Percentiles rank a stretch among this genome's conserved stretches.
Conservation (phyloP, 495 filamentous ascomycete genomes). For the Pyronema domesticum region DNA sequence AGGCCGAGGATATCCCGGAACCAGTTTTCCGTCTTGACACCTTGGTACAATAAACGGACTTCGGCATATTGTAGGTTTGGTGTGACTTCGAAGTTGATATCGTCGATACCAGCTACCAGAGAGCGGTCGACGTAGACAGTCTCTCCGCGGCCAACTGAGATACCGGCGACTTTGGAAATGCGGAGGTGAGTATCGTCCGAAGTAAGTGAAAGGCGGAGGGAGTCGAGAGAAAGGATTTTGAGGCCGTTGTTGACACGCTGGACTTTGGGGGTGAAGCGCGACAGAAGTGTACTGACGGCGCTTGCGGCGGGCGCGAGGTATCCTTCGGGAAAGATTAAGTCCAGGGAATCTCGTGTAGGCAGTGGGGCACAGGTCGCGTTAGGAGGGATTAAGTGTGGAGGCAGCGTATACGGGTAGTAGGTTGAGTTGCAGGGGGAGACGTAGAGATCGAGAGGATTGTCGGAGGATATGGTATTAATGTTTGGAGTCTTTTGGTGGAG, state of each 20-base stretch:
- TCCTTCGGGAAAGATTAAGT: conserved; percentile 72
- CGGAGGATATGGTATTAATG: conserved; percentile 24
- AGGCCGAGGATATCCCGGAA: too few relatives aligned
- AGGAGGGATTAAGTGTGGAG: conserved; percentile 48
- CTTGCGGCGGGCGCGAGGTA: conserved; percentile 28
- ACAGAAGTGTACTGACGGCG: not conserved
- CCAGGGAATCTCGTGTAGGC: conserved; percentile 42
- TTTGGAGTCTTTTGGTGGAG: conserved; percentile 51
- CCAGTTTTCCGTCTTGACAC: too few relatives aligned
- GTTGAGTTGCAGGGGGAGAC: conserved; percentile 49
- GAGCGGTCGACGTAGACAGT: conserved; percentile 66
- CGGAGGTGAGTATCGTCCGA: conserved; percentile 24
- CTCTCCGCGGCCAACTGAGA: conserved; percentile 75
- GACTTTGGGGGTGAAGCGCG: not conserved
- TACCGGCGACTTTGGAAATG: conserved; percentile 59
- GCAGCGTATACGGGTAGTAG: conserved; percentile 85
- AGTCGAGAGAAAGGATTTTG: not conserved
- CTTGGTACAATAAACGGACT: too few relatives aligned
- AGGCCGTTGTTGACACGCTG: conserved; percentile 3
- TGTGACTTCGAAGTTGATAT: conserved; percentile 34
- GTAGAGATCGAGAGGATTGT: conserved; percentile 16
- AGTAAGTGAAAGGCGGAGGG: not conserved
- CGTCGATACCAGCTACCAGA: conserved; percentile 53
- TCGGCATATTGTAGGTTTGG: not conserved
- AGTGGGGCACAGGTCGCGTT: conserved; percentile 56